Conservation (phyloP, 2,329 filamentous ascomycete genomes). For the Neospermospora avenae region DNA sequence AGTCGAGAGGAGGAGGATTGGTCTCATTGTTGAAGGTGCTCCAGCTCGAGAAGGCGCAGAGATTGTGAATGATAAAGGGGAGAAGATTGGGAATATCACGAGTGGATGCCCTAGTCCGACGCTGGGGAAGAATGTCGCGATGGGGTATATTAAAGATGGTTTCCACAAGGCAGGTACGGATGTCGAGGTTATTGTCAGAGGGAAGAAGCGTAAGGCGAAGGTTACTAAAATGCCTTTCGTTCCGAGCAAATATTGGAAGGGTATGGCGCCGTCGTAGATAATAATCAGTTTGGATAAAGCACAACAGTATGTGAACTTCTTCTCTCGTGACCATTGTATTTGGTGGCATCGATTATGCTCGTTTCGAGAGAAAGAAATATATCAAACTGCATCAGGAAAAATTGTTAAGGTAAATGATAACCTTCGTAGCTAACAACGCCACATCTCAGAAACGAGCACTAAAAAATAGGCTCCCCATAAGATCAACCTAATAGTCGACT, state of each 20-base stretch:
- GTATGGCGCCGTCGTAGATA: conserved; percentile 15
- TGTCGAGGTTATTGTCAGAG: conserved; percentile 61
- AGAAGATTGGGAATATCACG: conserved; percentile 76
- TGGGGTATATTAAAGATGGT: conserved; percentile 74
- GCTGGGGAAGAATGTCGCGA: conserved; percentile 86
- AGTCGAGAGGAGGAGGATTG: conserved; percentile 71
- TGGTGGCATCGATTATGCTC: too few relatives aligned
- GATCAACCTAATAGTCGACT: too few relatives aligned
- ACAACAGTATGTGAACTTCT: background rate
- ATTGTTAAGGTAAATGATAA: too few relatives aligned
- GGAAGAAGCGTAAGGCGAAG: conserved; percentile 61
- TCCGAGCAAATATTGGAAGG: conserved; percentile 56
- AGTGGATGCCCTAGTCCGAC: conserved; percentile 88
- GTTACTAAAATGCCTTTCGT: conserved; percentile 73
- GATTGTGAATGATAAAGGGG: conserved; percentile 61
- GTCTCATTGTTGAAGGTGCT: conserved; percentile 77
- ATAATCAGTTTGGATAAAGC: background rate
- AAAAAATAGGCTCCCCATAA: too few relatives aligned
- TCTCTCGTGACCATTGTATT: background rate
- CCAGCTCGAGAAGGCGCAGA: conserved; percentile 87
- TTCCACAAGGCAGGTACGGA: conserved; percentile 67
- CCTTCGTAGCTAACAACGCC: too few relatives aligned
- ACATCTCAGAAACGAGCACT: too few relatives aligned
- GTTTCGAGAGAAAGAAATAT: too few relatives aligned
- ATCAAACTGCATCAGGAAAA: too few relatives aligned